A percentile compares a stretch with the other conserved stretches of the same genome.
Conservation (phyloP, 1,284 basidiomycete genomes). For the Cystobasidium sp. region DNA sequence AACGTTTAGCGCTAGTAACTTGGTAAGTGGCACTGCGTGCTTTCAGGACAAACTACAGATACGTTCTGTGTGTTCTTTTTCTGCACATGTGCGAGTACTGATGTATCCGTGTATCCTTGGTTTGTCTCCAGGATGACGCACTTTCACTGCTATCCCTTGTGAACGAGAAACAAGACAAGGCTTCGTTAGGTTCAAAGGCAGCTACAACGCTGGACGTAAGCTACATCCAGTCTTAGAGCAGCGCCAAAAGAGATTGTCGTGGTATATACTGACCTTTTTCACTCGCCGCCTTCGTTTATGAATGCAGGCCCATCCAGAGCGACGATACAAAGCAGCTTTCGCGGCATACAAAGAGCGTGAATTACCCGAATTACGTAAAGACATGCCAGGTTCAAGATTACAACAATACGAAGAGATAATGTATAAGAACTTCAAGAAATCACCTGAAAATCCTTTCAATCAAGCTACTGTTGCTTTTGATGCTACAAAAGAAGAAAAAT, state of each 20-base stretch:
- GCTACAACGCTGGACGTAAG: slow-evolving; percentile 47
- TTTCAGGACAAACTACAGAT: not conserved
- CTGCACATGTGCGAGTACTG: too few relatives aligned
- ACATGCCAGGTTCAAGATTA: slow-evolving; percentile 64
- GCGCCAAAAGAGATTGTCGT: not conserved
- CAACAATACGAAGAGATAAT: slow-evolving; percentile 72
- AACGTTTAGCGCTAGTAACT: slow-evolving; percentile 78
- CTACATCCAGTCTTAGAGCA: not conserved
- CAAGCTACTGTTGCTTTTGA: slow-evolving; percentile 70
- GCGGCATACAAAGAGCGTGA: slow-evolving; percentile 90
- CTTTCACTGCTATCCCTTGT: slow-evolving; percentile 87
- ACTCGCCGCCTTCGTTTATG: not conserved
- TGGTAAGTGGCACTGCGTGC: slow-evolving; percentile 57
- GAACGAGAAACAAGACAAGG: slow-evolving; percentile 89
- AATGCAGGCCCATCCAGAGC: slow-evolving; percentile 82
- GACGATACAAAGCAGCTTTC: slow-evolving; percentile 89
- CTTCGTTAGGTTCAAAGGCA: slow-evolving; percentile 63
- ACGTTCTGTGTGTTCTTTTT: not conserved
- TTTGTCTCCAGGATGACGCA: slow-evolving; percentile 70
- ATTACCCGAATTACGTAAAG: slow-evolving; percentile 74
- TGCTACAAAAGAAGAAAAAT: slow-evolving; percentile 78
- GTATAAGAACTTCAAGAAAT: slow-evolving; percentile 73
- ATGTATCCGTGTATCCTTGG: not conserved
- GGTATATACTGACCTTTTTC: not conserved
- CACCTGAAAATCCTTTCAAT: slow-evolving; percentile 53